Percentiles rank a stretch among this genome's conserved stretches.
These are phyloP conservation scores for Solanum ossicruentum DNA, from an alignment of 257 asterid genomes.

Conservation along the genomic window DNA sequence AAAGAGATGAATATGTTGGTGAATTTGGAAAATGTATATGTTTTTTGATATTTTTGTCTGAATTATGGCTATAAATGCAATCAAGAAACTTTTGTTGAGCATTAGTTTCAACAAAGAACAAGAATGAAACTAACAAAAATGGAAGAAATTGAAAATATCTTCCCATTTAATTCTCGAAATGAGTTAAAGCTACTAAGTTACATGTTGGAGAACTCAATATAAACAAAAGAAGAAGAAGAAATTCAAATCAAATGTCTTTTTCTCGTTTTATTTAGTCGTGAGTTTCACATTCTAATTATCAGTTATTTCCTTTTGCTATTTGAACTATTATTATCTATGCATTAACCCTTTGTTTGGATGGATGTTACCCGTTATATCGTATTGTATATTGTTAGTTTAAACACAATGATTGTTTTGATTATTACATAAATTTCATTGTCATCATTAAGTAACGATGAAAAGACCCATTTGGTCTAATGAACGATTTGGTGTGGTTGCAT, in stretches of 20 bases:
- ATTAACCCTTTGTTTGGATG: too few species aligned
- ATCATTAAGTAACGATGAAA: too few species aligned
- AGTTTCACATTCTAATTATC: too few species aligned
- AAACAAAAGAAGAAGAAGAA: not conserved
- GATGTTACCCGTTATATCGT: too few species aligned
- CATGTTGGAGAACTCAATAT: not conserved
- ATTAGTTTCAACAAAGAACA: not conserved
- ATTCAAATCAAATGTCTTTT: not conserved
- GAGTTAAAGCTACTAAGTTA: not conserved
- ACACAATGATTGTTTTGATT: too few species aligned
- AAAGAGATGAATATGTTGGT: slow-evolving; percentile 7
- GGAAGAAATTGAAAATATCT: not conserved
- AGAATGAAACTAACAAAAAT: not conserved
- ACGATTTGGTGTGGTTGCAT: too few species aligned
- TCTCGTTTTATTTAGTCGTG: not conserved
- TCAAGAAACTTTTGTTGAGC: not conserved
- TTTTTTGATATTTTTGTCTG: not conserved
- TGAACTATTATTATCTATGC: not conserved
- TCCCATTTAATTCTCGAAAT: not conserved
- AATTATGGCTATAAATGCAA: not conserved
- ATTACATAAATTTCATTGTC: too few species aligned
- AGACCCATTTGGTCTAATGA: too few species aligned
- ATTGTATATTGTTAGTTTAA: too few species aligned
- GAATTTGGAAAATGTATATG: slow-evolving; percentile 1
- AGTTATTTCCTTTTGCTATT: too few species aligned